Percentiles rank a stretch among this genome's conserved stretches.
Conservation (phyloP, 106 monocot species). For the Acorus calamus region DNA sequence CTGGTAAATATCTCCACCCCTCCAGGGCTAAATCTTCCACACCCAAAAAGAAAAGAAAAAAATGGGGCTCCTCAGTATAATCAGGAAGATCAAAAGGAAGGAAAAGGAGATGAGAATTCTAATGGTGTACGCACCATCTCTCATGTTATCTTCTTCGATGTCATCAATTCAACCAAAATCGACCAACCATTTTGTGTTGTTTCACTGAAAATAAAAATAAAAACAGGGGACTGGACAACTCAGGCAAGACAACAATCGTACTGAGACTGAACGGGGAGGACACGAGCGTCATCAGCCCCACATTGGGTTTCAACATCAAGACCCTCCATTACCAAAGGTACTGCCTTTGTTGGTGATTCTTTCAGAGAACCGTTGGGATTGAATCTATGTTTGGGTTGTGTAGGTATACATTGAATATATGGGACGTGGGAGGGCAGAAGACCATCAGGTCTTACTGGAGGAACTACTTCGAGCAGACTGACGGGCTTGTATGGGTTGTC, state of each 20-base stretch:
- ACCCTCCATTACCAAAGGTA: conserved; percentile 92
- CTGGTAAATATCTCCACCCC: no score
- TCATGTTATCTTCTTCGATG: conserved; percentile 1
- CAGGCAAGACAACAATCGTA: conserved; percentile 96
- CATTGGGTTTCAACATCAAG: conserved; percentile 95
- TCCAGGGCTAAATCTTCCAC: no score
- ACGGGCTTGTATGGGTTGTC: conserved; percentile 94
- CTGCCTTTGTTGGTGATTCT: not conserved
- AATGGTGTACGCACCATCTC: conserved; percentile 43
- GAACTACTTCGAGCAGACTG: conserved; percentile 98
- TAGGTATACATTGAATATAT: conserved; percentile 85
- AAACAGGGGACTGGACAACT: conserved; percentile 82
- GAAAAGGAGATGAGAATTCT: conserved; percentile 98
- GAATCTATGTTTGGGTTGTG: not conserved
- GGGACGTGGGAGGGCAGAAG: conserved; percentile 98
- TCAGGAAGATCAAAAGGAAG: conserved; percentile 86
- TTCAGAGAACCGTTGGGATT: not conserved
- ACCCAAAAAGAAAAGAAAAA: no score
- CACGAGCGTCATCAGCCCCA: conserved; percentile 91
- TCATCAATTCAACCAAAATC: no score
- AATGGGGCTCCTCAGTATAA: conserved; percentile 97
- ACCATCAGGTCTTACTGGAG: conserved; percentile 95
- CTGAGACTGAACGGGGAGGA: conserved; percentile 96
- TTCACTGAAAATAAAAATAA: not conserved
- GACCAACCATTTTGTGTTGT: not conserved